phyloP scores from a whole-genome alignment of 2,329 filamentous ascomycete species.

The Aspergillus aculeatinus region DNA sequence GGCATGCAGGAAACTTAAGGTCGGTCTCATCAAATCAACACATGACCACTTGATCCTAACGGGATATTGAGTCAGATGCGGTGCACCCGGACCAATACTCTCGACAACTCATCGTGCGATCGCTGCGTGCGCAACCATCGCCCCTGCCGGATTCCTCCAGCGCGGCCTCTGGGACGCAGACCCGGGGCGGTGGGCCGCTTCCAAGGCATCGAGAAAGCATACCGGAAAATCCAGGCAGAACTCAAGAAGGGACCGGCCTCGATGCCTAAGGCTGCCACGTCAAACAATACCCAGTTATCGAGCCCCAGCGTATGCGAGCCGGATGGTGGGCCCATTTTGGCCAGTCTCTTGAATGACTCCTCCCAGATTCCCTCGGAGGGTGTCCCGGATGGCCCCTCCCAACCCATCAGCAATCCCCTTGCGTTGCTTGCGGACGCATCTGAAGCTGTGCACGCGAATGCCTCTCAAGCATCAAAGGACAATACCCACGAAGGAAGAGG shows the following conservation, averaged over 20 bases:
- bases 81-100: constrained; percentile 20
- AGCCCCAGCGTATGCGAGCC: background rate
- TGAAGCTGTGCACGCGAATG: constrained; percentile 18
- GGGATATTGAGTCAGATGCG: constrained; percentile 19
- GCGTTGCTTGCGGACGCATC: constrained; percentile 29
- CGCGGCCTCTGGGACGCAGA: constrained; percentile 26
- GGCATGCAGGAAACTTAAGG: constrained; percentile 25
- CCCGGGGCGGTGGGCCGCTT: constrained; percentile 29
- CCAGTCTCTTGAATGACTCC: too few species aligned
- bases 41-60: background rate
- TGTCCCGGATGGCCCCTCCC: background rate
- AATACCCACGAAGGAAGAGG: background rate
- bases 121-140: constrained; percentile 27
- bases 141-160: constrained; percentile 24
- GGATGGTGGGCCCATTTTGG: too few species aligned
- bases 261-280: background rate
- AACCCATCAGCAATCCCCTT: constrained; percentile 29
- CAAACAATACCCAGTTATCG: background rate
- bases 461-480: background rate
- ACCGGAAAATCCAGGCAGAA: constrained; percentile 27
- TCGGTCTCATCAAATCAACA: background rate
- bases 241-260: constrained; percentile 18
- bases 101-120: constrained; percentile 21
- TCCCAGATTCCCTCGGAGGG: too few species aligned
- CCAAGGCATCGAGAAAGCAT: constrained; percentile 30